A percentile compares a stretch with the other conserved stretches of the same genome.
Conservation (phyloP, 768 basidiomycete species). For the Termitomyces sp. region DNA sequence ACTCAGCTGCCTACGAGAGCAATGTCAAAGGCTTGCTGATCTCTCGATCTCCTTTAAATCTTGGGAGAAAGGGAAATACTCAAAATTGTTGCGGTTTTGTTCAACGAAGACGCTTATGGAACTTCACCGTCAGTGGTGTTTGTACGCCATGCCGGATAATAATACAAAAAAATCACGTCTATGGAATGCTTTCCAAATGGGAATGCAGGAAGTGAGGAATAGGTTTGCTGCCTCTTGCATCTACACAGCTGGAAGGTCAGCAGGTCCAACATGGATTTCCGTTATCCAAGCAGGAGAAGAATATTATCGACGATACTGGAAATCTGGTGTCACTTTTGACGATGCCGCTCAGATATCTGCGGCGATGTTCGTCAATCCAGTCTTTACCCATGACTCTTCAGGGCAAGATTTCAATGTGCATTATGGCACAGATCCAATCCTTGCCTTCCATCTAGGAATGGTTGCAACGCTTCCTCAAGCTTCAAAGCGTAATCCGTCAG, state of each 20-base stretch:
- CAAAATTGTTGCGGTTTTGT: constrained; percentile 28
- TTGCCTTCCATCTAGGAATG: constrained; percentile 31
- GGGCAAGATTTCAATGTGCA: constrained; percentile 35
- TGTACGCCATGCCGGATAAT: constrained; percentile 19
- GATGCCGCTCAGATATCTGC: constrained; percentile 8
- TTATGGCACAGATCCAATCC: constrained; percentile 37
- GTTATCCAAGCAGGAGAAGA: constrained; percentile 12
- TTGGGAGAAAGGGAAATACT: constrained; percentile 38
- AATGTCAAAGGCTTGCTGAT: constrained; percentile 32
- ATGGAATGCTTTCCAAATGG: constrained; percentile 13
- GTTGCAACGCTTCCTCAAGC: constrained; percentile 20
- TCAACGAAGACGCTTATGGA: constrained; percentile 30
- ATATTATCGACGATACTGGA: constrained; percentile 31
- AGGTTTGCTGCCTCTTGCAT: not conserved
- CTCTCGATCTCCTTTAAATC: constrained; percentile 23
- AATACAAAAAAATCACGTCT: constrained; percentile 19
- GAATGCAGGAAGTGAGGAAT: constrained; percentile 14
- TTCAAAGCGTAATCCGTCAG: constrained; percentile 10
- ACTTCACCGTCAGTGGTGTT: constrained; percentile 33
- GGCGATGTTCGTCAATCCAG: constrained; percentile 35
- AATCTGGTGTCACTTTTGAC: constrained; percentile 31
- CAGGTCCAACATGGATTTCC: constrained; percentile 27
- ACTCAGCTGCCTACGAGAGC: constrained; percentile 24
- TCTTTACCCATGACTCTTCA: constrained; percentile 33
- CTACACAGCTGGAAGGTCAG: constrained; percentile 20